Evolutionary conservation across 2,329 filamentous ascomycete species (phyloP), one percentile per base, ranked within the genome.

Genomic region (Arthrobotrys entomopaga): DNA sequence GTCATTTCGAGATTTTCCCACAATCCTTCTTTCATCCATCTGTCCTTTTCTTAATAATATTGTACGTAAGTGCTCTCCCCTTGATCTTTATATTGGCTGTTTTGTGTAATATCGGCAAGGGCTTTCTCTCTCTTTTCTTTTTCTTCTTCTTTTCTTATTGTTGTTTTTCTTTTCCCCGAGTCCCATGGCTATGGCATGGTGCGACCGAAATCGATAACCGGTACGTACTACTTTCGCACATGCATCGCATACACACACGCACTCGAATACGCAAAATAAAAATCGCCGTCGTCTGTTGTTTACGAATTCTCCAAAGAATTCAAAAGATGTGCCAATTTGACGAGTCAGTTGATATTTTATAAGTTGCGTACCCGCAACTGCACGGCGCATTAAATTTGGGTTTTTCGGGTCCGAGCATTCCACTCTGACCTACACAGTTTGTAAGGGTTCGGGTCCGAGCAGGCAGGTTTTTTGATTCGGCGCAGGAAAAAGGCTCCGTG

Each of bases 331-430:
- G 29, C 16, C 15, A 15, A 46, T 46, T 19, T 13, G 16, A 19
- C 48, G 43, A 61, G 56, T 59, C 48, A 54, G 60, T 60, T 54
- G 49, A 60, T 57, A 34, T 48, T 46, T 34, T 48, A 49, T 67
- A 29, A 54, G 40, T 61, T 57, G 69, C 69, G 60, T 66, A 73
- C 60, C 69, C 69, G 69, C 69, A 63, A 49, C 56, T 43, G 48
- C 16, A 61, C 69, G 69, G 69, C 49, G 56, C 26, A 42, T 61
- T 34, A 34, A n/a, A 34, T 34, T 34, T 34, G 29, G 29, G 29
- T 7, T 34, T n/a, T 73, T 73, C 69, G 69, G 69, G 54, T 20
- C 69, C 56, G 69, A 66, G 11, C 43, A 59, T 42, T 61, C 29
- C 10, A 34, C 29, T 10, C 10, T 34, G 29, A 5, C 29, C 29